A percentile compares a stretch with the other conserved stretches of the same genome.
Evolutionary conservation across 2,329 filamentous ascomycete genomes (phyloP).

Genomic region (Neurospora crassa): DNA sequence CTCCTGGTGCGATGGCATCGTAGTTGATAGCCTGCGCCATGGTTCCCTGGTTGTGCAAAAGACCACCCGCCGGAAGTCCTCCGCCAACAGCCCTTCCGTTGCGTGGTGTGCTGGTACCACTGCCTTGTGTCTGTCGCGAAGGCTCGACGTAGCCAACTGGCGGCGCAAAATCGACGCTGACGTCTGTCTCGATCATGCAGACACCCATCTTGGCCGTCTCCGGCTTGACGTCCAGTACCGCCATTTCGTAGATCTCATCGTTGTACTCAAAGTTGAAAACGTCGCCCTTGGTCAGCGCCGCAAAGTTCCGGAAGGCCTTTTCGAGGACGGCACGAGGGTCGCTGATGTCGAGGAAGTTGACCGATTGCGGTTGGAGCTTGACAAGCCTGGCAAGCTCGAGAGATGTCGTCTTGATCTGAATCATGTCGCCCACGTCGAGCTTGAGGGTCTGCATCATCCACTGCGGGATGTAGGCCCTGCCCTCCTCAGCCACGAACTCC

Average conservation of each 20-base stretch:
- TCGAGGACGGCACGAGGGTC: constrained; percentile 96
- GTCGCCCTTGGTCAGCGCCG: constrained; percentile 85
- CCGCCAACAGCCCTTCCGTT: constrained; percentile 44
- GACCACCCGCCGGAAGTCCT: constrained; percentile 57
- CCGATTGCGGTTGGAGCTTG: constrained; percentile 91
- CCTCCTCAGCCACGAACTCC: constrained; percentile 96
- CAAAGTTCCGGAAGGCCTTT: constrained; percentile 92
- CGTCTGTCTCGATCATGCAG: constrained; percentile 91
- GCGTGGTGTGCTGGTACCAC: constrained; percentile 79
- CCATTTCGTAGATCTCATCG: constrained; percentile 85
- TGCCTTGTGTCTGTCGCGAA: constrained; percentile 42
- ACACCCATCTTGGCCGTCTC: constrained; percentile 75
- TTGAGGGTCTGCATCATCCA: constrained; percentile 95
- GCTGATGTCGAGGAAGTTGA: constrained; percentile 90
- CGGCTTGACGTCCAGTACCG: constrained; percentile 88
- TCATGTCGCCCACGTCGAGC: constrained; percentile 85
- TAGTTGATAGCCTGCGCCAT: constrained; percentile 99
- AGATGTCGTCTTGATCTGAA: constrained; percentile 92
- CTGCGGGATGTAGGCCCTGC: constrained; percentile 88
- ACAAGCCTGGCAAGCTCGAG: constrained; percentile 84
- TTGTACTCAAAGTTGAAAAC: constrained; percentile 97
- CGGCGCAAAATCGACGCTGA: constrained; percentile 91
- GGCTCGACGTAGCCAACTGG: constrained; percentile 93
- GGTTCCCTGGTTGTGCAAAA: constrained; percentile 74
- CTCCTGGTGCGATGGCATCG: constrained; percentile 72